Evolutionary conservation across 1,139 yeast genomes (phyloP), one percentile per base, ranked within the genome.

Genomic region (Suhomyces atakaporum): DNA sequence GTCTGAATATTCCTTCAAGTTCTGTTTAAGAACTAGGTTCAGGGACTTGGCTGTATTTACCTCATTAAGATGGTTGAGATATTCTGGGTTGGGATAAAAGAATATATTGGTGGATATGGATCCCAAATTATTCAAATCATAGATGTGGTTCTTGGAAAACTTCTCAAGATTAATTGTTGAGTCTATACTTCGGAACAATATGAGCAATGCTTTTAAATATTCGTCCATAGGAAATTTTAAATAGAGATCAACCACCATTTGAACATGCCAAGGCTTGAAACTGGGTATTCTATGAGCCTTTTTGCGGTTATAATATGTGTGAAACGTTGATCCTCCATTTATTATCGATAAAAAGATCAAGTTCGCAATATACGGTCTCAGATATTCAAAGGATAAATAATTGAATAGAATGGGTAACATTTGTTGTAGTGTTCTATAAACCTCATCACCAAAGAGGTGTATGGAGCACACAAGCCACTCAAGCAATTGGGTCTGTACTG

Each of bases 361-460:
- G 35, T 69, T 69, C 10, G 78, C 66, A 4, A 72, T 51, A 53
- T 66, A 62, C 1, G 63, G 62, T 23, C 79, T 66, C 25, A 69
- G 52, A 35, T 58, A 66, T 41, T 73, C 77, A 41, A 59, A 71
- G 32, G 69, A 66, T 43, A 78, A 58, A 26, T 64, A 57, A 19
- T 69, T 65, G 44, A 74, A 61, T 37, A 76, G 54, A 10, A 69
- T 39, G 0, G 72, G 64, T 6, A 55, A 41, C 28, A 59, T 37
- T 8, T 47, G 41, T 12, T 45, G 44, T 21, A 62, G 42, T 3
- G 38, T 37, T 2, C 31, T 36, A 29, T 47, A 54, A 1, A 50
- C 51, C 2, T 37, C 36, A 1, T 32, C 25, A 1, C 62, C 66
- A 44, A 65, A 63, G 7, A 52, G 45, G 33, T 63, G 68, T 9